These are phyloP conservation scores for Phoenix dactylifera DNA, from an alignment of 176 grass and related monocot species.

Conservation along the genomic window DNA sequence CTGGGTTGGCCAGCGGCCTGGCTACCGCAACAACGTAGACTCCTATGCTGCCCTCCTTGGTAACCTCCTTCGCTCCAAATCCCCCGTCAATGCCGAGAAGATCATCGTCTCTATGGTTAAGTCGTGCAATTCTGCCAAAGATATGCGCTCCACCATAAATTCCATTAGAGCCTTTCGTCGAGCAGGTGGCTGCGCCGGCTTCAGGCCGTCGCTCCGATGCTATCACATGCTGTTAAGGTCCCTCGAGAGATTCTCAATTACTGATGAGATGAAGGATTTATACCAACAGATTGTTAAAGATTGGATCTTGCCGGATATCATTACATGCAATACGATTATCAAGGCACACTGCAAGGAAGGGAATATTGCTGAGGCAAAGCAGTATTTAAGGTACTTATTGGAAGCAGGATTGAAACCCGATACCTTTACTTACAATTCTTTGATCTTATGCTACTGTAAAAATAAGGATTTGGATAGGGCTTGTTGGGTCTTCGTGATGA, in stretches of 20 bases:
- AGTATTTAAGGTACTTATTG: slow-evolving; percentile 2
- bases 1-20: slow-evolving; percentile 9
- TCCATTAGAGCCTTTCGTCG: neutral
- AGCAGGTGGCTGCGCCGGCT: neutral
- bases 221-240: slow-evolving; percentile 5
- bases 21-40: slow-evolving; percentile 7
- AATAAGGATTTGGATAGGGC: slow-evolving; percentile 3
- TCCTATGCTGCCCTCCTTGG: slow-evolving; percentile 7
- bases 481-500: slow-evolving; percentile 6
- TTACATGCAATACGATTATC: slow-evolving; percentile 23
- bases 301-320: neutral
- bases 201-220: slow-evolving; percentile 3
- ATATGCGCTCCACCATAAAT: neutral
- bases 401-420: slow-evolving; percentile 5
- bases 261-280: slow-evolving; percentile 5
- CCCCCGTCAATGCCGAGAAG: neutral
- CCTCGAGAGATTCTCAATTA: slow-evolving; percentile 1
- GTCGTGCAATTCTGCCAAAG: slow-evolving; percentile 1
- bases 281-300: neutral
- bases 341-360: slow-evolving; percentile 6
- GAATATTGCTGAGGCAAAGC: slow-evolving; percentile 7
- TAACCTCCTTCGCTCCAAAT: slow-evolving; percentile 6
- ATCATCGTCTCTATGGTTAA: slow-evolving; percentile 7
- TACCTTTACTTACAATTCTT: slow-evolving; percentile 19
- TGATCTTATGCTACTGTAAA: slow-evolving; percentile 6